Conservation (phyloP, 2,329 filamentous ascomycete species). For the Colletotrichum magnum region DNA sequence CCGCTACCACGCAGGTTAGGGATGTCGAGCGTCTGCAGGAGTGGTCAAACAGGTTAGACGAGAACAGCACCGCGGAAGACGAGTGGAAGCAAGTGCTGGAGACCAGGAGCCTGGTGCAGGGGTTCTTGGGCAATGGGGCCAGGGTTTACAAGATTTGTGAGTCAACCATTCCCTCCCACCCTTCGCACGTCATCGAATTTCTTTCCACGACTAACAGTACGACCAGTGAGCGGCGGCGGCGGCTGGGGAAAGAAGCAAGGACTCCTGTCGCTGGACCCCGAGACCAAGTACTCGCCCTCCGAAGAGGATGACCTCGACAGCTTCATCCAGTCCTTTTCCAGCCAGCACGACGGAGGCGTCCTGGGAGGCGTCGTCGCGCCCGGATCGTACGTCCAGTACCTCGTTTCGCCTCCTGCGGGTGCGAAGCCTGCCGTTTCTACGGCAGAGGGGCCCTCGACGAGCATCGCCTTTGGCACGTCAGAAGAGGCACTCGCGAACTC, state of each 20-base stretch:
- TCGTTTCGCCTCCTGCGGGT: slow-evolving; percentile 57
- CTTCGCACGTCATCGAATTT: neutral
- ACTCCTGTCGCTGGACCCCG: slow-evolving; percentile 82
- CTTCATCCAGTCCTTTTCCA: slow-evolving; percentile 58
- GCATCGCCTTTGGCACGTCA: slow-evolving; percentile 53
- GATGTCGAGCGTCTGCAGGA: slow-evolving; percentile 12
- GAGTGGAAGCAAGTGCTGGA: slow-evolving; percentile 29
- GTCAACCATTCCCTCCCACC: slow-evolving; percentile 43
- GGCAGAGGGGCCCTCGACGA: slow-evolving; percentile 30
- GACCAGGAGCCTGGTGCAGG: slow-evolving; percentile 31
- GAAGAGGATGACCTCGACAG: slow-evolving; percentile 67
- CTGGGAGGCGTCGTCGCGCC: slow-evolving; percentile 71
- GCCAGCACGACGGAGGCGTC: slow-evolving; percentile 47
- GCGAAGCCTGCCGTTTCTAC: slow-evolving; percentile 37
- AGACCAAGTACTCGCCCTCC: slow-evolving; percentile 65
- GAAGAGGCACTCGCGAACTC: slow-evolving; percentile 31
- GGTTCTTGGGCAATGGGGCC: slow-evolving; percentile 47
- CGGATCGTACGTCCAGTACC: slow-evolving; percentile 78
- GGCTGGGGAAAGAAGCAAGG: slow-evolving; percentile 89
- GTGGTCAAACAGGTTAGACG: slow-evolving; percentile 1
- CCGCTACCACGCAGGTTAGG: slow-evolving; percentile 43
- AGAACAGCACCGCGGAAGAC: slow-evolving; percentile 23
- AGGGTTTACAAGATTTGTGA: slow-evolving; percentile 60
- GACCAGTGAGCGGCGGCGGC: slow-evolving; percentile 81
- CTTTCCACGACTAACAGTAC: slow-evolving; percentile 22